Base-by-base conservation (phyloP, 768 basidiomycete species). In the Fistulinella prunicolor region DNA sequence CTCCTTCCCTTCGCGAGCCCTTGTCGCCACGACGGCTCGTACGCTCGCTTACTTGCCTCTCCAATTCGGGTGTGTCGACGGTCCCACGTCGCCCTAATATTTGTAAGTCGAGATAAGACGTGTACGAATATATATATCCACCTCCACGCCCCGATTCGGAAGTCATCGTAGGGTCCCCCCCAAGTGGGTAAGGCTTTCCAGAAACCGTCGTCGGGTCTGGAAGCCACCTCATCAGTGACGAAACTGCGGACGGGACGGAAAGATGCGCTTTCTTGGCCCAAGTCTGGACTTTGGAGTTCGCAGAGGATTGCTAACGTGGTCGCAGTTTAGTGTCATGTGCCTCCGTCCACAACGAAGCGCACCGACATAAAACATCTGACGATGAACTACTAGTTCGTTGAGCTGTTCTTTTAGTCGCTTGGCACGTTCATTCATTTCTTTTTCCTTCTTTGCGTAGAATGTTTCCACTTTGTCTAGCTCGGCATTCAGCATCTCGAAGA, bases 381-480 rank as follows among this genome's bases (percentile, higher is more conserved):
- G 71, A 65, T 91, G 90, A 44, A 83, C 81, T 22, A 73, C 72
- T 4, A 96, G 77, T 58, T 91, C 88, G 5, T 77, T 66, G 17
- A 94, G 74, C 59, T 95, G 93, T 29, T 75, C 72, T 47, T 79
- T 76, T 8, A 97, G 68, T 23, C 66, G 46, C 23, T 69, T 58
- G 14, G 73, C 72, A 17, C 74, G 75, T 3, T 60, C 61, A 3
- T 66, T 68, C 79, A 79, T 84, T 67, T 78, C 82, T 43, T 73
- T 73, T 68, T 83, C 93, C 21, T 82, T 76, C 20, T 80, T 81
- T 3, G 76, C 58, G 62, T 89, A 98, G 66, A 98, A 97, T 0
- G 70, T 67, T 51, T 92, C 89, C 4, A 96, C 82, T 63, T 94
- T 95, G 13, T 87, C 83, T 3, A 96, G 72, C 63, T 98, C 85